Percentiles rank a stretch among this genome's conserved stretches.
These are phyloP conservation scores for Hanseniaspora uvarum DNA, from an alignment of 1,139 yeast genomes.

Conservation along the genomic window DNA sequence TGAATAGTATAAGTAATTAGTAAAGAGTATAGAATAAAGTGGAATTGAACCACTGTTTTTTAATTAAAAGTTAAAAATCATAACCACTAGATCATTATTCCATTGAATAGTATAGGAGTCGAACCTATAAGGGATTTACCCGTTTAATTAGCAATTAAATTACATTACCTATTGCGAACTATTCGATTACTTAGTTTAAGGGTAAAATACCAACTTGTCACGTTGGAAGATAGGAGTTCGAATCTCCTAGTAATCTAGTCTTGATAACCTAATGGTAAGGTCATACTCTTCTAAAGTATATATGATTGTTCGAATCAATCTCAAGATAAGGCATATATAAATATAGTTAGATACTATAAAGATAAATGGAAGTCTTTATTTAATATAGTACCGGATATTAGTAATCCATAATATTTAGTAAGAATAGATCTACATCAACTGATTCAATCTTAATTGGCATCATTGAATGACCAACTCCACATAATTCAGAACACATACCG, in stretches of 20 bases:
- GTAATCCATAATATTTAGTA: constrained; percentile 23
- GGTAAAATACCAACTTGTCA: constrained; percentile 8
- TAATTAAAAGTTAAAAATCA: constrained; percentile 9
- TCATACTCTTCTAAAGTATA: background rate
- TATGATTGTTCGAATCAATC: constrained; percentile 3
- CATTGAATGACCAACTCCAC: constrained; percentile 24
- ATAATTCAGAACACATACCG: constrained; percentile 24
- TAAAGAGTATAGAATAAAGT: background rate
- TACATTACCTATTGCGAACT: constrained; percentile 3
- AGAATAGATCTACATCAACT: constrained; percentile 21
- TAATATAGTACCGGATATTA: background rate
- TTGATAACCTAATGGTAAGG: constrained; percentile 3
- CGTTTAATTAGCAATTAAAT: constrained; percentile 4
- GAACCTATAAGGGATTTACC: constrained; percentile 6
- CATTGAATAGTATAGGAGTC: constrained; percentile 7
- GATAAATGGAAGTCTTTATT: background rate
- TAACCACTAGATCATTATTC: constrained; percentile 1
- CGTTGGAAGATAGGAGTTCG: constrained; percentile 2
- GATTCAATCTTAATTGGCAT: constrained; percentile 24
- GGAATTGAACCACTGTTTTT: constrained; percentile 1
- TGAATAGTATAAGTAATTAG: background rate
- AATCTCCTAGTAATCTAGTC: constrained; percentile 2
- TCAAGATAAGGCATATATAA: background rate
- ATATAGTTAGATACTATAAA: background rate
- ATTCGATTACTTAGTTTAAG: constrained; percentile 1